These are phyloP conservation scores for Kurtzmaniella natalensis DNA, from an alignment of 1,139 yeast species.

Conservation along the genomic window DNA sequence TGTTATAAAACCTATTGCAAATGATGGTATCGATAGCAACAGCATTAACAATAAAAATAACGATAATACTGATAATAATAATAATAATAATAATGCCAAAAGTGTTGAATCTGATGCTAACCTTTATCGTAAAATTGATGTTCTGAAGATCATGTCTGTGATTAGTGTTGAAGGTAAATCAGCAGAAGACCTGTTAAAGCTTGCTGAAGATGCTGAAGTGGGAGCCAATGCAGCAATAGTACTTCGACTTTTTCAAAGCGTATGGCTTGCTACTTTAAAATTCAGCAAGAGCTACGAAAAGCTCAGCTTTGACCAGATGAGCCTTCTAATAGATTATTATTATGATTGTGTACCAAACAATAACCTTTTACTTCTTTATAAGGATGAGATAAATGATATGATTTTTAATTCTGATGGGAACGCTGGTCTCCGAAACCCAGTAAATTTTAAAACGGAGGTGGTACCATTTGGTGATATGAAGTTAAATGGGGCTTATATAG, in stretches of 20 bases:
- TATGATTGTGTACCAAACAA: conserved; percentile 22
- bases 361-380: conserved; percentile 23
- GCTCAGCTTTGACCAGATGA: conserved; percentile 25
- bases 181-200: too few species aligned
- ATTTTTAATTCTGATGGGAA: background rate
- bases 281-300: conserved; percentile 17
- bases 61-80: too few species aligned
- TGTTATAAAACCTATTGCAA: too few species aligned
- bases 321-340: conserved; percentile 31
- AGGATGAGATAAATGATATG: conserved; percentile 19
- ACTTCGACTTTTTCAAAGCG: conserved; percentile 16
- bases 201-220: conserved; percentile 1
- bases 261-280: conserved; percentile 25
- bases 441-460: background rate
- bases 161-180: too few species aligned
- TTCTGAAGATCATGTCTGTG: too few species aligned
- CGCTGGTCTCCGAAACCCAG: conserved; percentile 1
- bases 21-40: too few species aligned
- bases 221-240: background rate
- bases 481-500: conserved; percentile 25
- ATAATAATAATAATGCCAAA: too few species aligned
- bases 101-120: too few species aligned
- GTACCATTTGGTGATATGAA: conserved; percentile 11
- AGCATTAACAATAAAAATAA: too few species aligned
- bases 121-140: too few species aligned